Percentiles rank a stretch among this genome's conserved stretches.
These are phyloP conservation scores for Pleodorina starrii DNA, from an alignment of 139 green algal genomes.

Conservation along the genomic window DNA sequence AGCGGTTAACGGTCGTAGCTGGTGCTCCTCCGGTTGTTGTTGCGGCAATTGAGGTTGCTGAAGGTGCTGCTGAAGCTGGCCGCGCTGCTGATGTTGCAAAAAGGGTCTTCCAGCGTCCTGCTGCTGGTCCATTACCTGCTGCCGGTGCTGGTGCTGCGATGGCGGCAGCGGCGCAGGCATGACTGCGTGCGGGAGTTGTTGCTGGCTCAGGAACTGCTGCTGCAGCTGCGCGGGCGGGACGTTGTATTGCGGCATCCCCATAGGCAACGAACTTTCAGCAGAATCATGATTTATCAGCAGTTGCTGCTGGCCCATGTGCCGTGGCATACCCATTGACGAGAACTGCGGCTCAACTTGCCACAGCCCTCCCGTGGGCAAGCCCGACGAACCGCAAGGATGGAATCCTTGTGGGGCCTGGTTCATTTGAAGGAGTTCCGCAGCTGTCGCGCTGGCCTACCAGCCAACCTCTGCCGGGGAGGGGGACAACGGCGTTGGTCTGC, in stretches of 20 bases:
- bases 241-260: not conserved
- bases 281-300: too few relatives aligned
- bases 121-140: not conserved
- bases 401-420: conserved; percentile 3
- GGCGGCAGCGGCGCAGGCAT: too few relatives aligned
- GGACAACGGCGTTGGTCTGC: too few relatives aligned
- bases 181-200: not conserved
- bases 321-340: not conserved
- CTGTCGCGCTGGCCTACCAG: not conserved
- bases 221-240: not conserved
- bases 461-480: too few relatives aligned
- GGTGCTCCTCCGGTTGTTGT: conserved; percentile 8
- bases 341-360: not conserved
- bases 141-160: not conserved
- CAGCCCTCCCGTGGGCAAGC: not conserved
- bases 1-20: not conserved
- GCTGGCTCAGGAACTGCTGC: not conserved
- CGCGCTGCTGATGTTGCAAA: conserved; percentile 3
- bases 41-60: not conserved
- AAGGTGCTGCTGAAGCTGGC: not conserved
- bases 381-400: not conserved
- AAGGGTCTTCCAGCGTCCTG: not conserved
- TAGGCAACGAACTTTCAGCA: too few relatives aligned
- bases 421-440: not conserved
- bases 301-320: not conserved